phyloP scores from a whole-genome alignment of 163 green algal species.

The Coccomyxa subellipsoidea region DNA sequence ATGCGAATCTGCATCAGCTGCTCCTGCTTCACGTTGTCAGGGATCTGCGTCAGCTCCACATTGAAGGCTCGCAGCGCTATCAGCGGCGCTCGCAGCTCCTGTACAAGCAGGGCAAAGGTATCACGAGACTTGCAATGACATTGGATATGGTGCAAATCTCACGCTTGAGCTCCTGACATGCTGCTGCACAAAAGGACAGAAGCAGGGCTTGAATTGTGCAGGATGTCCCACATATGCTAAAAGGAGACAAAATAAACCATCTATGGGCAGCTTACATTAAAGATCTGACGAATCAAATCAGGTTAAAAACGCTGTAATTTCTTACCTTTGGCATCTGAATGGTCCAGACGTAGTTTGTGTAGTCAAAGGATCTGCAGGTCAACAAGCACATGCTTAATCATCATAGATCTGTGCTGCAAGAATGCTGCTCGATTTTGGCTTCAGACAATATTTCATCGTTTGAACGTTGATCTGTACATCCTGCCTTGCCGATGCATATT shows the following conservation, averaged over 20 bases:
- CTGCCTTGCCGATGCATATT: too few species aligned
- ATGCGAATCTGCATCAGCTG: conserved; percentile 55
- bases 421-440: too few species aligned
- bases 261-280: neutral
- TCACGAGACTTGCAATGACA: too few species aligned
- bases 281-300: neutral
- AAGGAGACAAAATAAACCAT: neutral
- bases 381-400: neutral
- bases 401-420: neutral
- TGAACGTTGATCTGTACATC: too few species aligned
- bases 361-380: conserved; percentile 55
- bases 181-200: neutral
- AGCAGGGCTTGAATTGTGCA: neutral
- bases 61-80: conserved; percentile 80
- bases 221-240: neutral
- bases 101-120: too few species aligned
- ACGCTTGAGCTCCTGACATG: neutral
- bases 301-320: neutral
- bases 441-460: too few species aligned
- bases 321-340: conserved; percentile 59
- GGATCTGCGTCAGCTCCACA: conserved; percentile 62
- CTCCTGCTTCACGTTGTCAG: conserved; percentile 48
- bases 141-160: too few species aligned
- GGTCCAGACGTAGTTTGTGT: conserved; percentile 70
- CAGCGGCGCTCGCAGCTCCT: conserved; percentile 53